A percentile compares a stretch with the other conserved stretches of the same genome.
These are phyloP conservation scores for Nematocida homosporus DNA, from an alignment of 371 early-diverging fungal genomes.

Conservation along the genomic window DNA sequence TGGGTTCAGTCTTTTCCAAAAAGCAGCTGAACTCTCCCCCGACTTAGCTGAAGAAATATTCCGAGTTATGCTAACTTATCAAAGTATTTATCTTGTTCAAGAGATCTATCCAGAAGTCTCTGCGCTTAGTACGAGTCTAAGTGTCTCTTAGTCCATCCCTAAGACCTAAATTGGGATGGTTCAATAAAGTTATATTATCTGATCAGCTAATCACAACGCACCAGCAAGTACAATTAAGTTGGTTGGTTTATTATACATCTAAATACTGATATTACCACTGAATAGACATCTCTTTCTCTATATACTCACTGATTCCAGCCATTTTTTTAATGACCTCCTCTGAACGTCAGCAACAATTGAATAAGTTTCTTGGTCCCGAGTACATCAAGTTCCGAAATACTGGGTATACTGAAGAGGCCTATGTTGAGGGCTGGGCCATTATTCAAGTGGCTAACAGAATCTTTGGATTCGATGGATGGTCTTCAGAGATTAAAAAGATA, in stretches of 20 bases:
- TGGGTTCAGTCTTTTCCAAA: slow-evolving; percentile 23
- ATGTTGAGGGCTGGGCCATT: slow-evolving; percentile 82
- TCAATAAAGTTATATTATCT: neutral
- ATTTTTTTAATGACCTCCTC: neutral
- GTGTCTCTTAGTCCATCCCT: neutral
- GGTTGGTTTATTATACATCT: neutral
- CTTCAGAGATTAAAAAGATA: slow-evolving; percentile 73
- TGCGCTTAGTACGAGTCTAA: too few relatives aligned
- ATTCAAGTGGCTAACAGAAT: slow-evolving; percentile 86
- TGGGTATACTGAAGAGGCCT: slow-evolving; percentile 70
- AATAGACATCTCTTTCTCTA: neutral
- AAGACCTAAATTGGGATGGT: neutral
- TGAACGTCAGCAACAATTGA: slow-evolving; percentile 54
- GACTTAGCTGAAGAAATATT: slow-evolving; percentile 2
- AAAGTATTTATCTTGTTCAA: slow-evolving; percentile 29
- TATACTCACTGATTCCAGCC: neutral
- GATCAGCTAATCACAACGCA: neutral
- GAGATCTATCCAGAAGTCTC: slow-evolving; percentile 35
- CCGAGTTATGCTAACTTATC: slow-evolving; percentile 23
- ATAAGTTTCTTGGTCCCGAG: slow-evolving; percentile 71
- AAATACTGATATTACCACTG: too few relatives aligned
- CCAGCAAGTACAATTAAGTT: neutral
- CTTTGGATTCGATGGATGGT: slow-evolving; percentile 96
- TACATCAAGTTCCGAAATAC: slow-evolving; percentile 69
- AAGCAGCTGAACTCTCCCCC: slow-evolving; percentile 6